Evolutionary conservation across 257 asterid genomes (phyloP).

Genomic region (Marsdenia floribunda): DNA sequence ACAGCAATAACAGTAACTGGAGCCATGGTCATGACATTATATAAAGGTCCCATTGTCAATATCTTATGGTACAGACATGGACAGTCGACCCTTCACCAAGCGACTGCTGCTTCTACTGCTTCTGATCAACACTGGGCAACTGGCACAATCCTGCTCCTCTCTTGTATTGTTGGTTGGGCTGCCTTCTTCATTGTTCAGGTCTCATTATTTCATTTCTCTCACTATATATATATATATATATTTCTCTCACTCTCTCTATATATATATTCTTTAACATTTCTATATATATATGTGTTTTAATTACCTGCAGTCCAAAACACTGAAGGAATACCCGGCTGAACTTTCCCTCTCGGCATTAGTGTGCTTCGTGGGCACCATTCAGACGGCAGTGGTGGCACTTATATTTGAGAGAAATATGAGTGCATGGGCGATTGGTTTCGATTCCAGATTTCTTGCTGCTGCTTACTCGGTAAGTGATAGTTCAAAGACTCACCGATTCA

Average conservation of each 20-base stretch:
- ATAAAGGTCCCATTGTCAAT: constrained; percentile 70
- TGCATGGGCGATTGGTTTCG: constrained; percentile 80
- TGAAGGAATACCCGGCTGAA: constrained; percentile 81
- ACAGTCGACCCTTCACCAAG: constrained; percentile 27
- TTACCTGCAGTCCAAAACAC: constrained; percentile 66
- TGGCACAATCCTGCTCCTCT: constrained; percentile 59
- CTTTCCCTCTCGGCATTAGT: constrained; percentile 56
- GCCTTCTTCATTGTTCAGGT: constrained; percentile 82
- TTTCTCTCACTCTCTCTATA: too few relatives aligned
- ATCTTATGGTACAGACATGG: constrained; percentile 43
- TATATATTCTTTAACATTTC: too few relatives aligned
- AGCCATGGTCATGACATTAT: constrained; percentile 92
- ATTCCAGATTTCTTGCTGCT: constrained; percentile 76
- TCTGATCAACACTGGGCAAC: constrained; percentile 58
- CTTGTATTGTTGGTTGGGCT: constrained; percentile 69
- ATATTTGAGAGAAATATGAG: constrained; percentile 54
- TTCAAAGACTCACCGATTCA: too few relatives aligned
- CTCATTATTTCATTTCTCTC: neutral
- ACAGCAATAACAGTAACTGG: constrained; percentile 67
- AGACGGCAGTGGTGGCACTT: constrained; percentile 66
- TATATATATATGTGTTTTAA: neutral
- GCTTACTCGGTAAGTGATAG: constrained; percentile 57
- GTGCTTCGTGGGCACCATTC: constrained; percentile 62
- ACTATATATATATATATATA: too few relatives aligned
- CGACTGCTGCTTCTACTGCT: constrained; percentile 18